Percentiles rank a stretch among this genome's conserved stretches.
Conservation (phyloP, 495 filamentous ascomycete genomes). For the Aspergillus conjunctus region DNA sequence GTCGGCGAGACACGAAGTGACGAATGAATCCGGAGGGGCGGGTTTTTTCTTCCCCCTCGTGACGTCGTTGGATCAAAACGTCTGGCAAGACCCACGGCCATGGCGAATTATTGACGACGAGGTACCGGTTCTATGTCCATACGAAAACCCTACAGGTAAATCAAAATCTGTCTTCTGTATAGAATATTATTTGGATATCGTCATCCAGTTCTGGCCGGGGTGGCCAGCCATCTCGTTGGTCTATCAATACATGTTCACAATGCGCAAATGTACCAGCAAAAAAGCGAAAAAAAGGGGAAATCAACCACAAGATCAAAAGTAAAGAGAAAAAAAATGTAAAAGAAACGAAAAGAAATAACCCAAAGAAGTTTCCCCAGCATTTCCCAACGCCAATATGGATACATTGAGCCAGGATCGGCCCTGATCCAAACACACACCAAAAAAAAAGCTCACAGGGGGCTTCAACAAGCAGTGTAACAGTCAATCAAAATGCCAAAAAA, state of each 20-base stretch:
- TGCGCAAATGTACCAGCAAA: slow-evolving; percentile 26
- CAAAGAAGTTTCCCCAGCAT: slow-evolving; percentile 27
- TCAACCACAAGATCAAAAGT: slow-evolving; percentile 19
- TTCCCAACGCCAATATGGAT: slow-evolving; percentile 39
- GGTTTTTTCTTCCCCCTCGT: slow-evolving; percentile 32
- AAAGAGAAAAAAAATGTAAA: slow-evolving; percentile 26
- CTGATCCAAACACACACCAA: slow-evolving; percentile 27
- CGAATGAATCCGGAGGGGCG: slow-evolving; percentile 7
- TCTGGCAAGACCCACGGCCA: slow-evolving; percentile 13
- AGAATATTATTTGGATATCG: slow-evolving; percentile 15
- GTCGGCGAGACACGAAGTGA: neutral
- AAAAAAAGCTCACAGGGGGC: slow-evolving; percentile 16
- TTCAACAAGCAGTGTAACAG: slow-evolving; percentile 11
- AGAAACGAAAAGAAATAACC: slow-evolving; percentile 15
- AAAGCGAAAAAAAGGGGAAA: slow-evolving; percentile 28
- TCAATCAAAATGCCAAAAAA: slow-evolving; percentile 16
- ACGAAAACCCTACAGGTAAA: neutral
- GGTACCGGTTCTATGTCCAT: no score
- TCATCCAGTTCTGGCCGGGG: slow-evolving; percentile 13
- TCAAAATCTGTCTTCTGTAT: slow-evolving; percentile 9
- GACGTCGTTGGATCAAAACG: slow-evolving; percentile 45
- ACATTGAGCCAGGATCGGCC: slow-evolving; percentile 25
- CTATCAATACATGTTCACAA: slow-evolving; percentile 32
- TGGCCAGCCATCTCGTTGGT: slow-evolving; percentile 19
- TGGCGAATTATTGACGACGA: slow-evolving; percentile 10